phyloP scores from a whole-genome alignment of 2,329 filamentous ascomycete species.

The Ophiostoma montium region DNA sequence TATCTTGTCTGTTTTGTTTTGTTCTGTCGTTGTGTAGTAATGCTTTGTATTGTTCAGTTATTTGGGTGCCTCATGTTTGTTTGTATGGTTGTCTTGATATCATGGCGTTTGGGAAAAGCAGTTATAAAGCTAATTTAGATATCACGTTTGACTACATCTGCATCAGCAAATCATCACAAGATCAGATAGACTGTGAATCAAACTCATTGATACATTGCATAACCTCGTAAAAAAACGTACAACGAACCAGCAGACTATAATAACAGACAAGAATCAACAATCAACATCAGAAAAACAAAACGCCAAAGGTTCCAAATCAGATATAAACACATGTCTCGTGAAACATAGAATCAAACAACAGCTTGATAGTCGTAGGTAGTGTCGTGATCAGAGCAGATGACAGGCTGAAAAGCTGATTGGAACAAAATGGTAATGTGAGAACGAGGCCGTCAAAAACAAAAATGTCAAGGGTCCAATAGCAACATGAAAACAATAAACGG shows the following conservation, averaged over 20 bases:
- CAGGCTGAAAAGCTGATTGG: not conserved
- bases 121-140: too few species aligned
- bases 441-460: not conserved
- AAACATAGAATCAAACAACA: not conserved
- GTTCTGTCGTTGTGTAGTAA: not conserved
- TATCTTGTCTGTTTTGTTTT: not conserved
- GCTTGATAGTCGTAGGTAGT: not conserved
- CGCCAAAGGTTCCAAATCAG: not conserved
- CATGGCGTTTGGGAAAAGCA: not conserved
- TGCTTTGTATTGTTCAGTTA: not conserved
- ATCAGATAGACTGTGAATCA: too few species aligned
- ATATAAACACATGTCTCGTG: not conserved
- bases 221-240: not conserved
- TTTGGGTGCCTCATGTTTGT: not conserved
- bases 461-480: not conserved
- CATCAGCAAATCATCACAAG: too few species aligned
- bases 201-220: too few species aligned
- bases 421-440: not conserved
- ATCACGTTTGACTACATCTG: too few species aligned
- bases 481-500: not conserved
- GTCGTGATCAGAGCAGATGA: not conserved
- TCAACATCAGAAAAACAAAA: not conserved
- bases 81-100: not conserved
- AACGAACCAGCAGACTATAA: not conserved
- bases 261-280: not conserved